A percentile compares a stretch with the other conserved stretches of the same genome.
phyloP scores from a whole-genome alignment of 1,139 yeast genomes.

The Sugiyamaella castrensis region DNA sequence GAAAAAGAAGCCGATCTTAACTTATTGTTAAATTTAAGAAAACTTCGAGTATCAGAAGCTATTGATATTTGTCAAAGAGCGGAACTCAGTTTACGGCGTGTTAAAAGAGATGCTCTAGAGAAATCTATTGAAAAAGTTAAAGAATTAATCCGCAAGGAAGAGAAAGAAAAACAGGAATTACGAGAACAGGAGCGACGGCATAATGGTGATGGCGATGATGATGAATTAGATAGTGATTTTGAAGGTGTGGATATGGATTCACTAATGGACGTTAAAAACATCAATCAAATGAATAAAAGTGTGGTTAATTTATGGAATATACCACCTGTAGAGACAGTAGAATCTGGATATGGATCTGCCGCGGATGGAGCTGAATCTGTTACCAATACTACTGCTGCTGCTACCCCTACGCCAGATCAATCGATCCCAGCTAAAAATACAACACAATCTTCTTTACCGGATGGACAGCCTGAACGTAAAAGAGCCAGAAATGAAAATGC shows the following conservation, averaged over 20 bases:
- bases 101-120: conserved; percentile 57
- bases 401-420: conserved; percentile 19
- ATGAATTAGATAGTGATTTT: conserved; percentile 41
- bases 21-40: conserved; percentile 19
- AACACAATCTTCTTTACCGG: conserved; percentile 16
- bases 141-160: conserved; percentile 40
- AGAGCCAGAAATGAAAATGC: conserved; percentile 26
- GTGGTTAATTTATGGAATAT: conserved; percentile 69
- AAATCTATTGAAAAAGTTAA: conserved; percentile 57
- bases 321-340: conserved; percentile 17
- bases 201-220: conserved; percentile 18
- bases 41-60: conserved; percentile 23
- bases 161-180: conserved; percentile 41
- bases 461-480: conserved; percentile 16
- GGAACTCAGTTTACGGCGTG: conserved; percentile 48
- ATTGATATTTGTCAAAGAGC: conserved; percentile 26
- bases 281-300: conserved; percentile 68
- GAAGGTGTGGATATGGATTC: conserved; percentile 46
- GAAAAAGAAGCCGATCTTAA: conserved; percentile 14
- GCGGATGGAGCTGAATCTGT: conserved; percentile 14
- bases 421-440: conserved; percentile 7
- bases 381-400: conserved; percentile 2
- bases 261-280: conserved; percentile 52
- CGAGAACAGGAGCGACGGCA: conserved; percentile 6
- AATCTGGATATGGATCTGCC: conserved; percentile 16